Base-by-base conservation (phyloP, 2,329 filamentous ascomycete species). In the Fusarium sulawesiense region DNA sequence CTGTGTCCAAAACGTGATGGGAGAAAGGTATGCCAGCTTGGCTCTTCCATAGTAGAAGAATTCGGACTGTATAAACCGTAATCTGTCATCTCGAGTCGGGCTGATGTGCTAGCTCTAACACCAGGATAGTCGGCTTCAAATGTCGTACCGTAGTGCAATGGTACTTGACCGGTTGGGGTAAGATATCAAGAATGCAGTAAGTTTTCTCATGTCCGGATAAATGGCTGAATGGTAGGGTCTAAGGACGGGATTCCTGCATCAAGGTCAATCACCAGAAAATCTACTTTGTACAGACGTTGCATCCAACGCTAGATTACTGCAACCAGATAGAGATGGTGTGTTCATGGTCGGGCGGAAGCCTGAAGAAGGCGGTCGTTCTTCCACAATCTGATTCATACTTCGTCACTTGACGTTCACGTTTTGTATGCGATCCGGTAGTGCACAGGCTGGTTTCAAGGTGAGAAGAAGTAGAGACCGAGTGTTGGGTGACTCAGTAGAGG, bases 401-500 rank as follows among this genome's bases (percentile, higher is more conserved):
- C n/a, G 42, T 66, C 64, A 45, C 56, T 62, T 57, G 62, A 62
- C 40, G 25, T 51, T 62, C 37, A 49, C 30, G 12, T 45, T 54
- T 32, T 9, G 14, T 18, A 27, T 41, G 30, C 30, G 20, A 18
- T 51, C 32, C 13, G 23, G 49, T 27, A 30, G 21, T 42, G 21
- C 14, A 20, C 4, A 47, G 11, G 12, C 12, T 30, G 29, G 27
- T 18, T 51, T 34, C 37, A n/a, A 40, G n/a, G 40, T 18, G 29
- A 34, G 14, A 20, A 48, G 25, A 29, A 16, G n/a, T 25, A 21
- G 29, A 32, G 14, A 7, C 34, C 23, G 46, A 30, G 21, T 20
- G 41, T 47, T 11, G n/a, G 23, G 40, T 29, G 37, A 40, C 23
- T 14, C 18, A n/a, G 32, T 18, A 56, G 32, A 41, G 9, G 21